phyloP scores from a whole-genome alignment of 352 stramenopile species.

The Elongisporangium senticosum region DNA sequence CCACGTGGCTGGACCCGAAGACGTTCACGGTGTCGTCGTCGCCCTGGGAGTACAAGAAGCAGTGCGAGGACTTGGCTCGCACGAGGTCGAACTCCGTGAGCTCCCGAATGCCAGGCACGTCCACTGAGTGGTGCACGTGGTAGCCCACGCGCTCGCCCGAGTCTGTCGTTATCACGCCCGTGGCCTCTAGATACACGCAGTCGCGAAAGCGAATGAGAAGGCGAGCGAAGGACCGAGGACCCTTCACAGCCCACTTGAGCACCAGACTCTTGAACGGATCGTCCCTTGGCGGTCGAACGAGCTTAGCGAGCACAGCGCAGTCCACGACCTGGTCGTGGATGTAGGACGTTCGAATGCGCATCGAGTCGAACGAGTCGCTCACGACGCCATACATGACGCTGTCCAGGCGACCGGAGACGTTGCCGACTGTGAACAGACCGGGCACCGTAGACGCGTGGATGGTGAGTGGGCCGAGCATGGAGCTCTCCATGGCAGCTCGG shows the following conservation, averaged over 20 bases:
- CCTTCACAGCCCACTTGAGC: constrained; percentile 18
- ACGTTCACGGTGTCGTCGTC: background rate
- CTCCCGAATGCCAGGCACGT: constrained; percentile 4
- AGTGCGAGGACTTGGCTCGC: constrained; percentile 5
- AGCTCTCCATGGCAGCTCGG: background rate
- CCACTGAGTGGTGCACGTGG: constrained; percentile 7
- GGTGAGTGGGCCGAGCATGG: background rate
- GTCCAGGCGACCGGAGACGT: constrained; percentile 8
- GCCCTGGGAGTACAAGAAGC: constrained; percentile 2
- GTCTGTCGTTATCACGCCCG: background rate
- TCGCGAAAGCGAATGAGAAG: background rate
- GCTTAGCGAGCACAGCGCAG: constrained; percentile 7
- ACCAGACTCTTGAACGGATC: constrained; percentile 20
- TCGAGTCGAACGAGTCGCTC: constrained; percentile 10
- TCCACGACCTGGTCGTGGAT: constrained; percentile 14
- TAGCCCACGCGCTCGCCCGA: constrained; percentile 6
- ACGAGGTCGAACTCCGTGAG: constrained; percentile 4
- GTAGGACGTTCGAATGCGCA: constrained; percentile 15
- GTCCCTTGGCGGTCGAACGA: background rate
- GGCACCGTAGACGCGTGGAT: background rate
- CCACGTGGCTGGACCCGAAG: constrained; percentile 4
- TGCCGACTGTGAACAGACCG: constrained; percentile 1
- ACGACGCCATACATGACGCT: constrained; percentile 14
- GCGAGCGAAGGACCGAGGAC: background rate
- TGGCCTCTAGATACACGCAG: constrained; percentile 7